Evolutionary conservation across 495 filamentous ascomycete genomes (phyloP).

Genomic region (Penicillium atrosanguineum): DNA sequence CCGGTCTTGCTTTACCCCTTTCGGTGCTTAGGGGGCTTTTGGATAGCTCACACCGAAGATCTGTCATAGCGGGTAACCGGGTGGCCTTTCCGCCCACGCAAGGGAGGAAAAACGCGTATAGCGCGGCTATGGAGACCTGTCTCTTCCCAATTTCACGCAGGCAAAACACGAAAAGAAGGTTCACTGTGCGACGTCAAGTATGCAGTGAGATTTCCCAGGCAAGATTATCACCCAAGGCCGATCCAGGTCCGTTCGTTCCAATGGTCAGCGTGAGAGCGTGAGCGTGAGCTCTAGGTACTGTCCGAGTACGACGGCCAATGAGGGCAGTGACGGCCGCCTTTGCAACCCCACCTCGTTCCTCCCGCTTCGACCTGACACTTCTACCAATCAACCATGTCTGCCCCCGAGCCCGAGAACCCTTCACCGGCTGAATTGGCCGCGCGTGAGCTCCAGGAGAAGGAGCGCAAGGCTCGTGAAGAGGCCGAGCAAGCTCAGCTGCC

Average conservation of each 20-base stretch:
- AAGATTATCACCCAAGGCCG: neutral
- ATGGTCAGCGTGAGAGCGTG: no score
- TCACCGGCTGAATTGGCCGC: conserved; percentile 51
- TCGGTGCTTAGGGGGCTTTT: neutral
- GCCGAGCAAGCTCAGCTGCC: conserved; percentile 89
- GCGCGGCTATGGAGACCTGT: conserved; percentile 17
- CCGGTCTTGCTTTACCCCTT: conserved; percentile 7
- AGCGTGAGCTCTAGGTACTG: no score
- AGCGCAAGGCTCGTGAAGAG: conserved; percentile 71
- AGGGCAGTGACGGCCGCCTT: no score
- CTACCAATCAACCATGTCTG: conserved; percentile 16
- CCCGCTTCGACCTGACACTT: neutral
- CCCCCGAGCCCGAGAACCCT: conserved; percentile 38
- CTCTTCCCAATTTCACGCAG: neutral
- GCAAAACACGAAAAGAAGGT: neutral
- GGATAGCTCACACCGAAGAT: conserved; percentile 5
- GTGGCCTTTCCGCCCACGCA: conserved; percentile 14
- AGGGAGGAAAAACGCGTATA: conserved; percentile 23
- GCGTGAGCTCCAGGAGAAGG: conserved; percentile 57
- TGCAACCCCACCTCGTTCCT: neutral
- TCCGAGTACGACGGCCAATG: neutral
- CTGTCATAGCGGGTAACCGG: conserved; percentile 10
- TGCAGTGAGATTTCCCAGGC: neutral
- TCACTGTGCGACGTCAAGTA: neutral
- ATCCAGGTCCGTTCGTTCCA: no score